Percentiles rank a stretch among this genome's conserved stretches.
phyloP scores from a whole-genome alignment of 2,329 filamentous ascomycete genomes.

The Cladosporium sphaerospermum region DNA sequence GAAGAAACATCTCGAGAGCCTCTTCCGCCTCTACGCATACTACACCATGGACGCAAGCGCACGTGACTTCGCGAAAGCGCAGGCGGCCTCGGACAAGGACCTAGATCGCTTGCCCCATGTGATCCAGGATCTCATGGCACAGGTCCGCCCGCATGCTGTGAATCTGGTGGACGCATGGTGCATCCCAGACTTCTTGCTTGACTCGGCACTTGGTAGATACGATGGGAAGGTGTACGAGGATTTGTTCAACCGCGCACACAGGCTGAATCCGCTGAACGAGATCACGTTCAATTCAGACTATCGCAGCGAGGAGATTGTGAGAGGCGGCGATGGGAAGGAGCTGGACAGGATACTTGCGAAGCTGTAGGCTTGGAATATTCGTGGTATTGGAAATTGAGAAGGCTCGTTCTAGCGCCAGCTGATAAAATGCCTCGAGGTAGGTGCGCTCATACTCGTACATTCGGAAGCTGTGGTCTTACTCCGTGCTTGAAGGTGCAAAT shows the following conservation, averaged over 20 bases:
- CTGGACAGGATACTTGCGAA: slow-evolving; percentile 27
- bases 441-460: neutral
- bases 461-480: neutral
- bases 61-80: slow-evolving; percentile 41
- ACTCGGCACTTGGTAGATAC: slow-evolving; percentile 46
- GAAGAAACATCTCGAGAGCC: slow-evolving; percentile 33
- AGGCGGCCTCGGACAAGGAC: slow-evolving; percentile 36
- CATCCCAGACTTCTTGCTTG: slow-evolving; percentile 47
- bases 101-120: slow-evolving; percentile 36
- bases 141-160: slow-evolving; percentile 47
- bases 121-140: slow-evolving; percentile 43
- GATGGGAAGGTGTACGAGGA: slow-evolving; percentile 52
- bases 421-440: neutral
- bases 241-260: slow-evolving; percentile 46
- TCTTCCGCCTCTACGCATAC: slow-evolving; percentile 45
- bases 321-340: slow-evolving; percentile 33
- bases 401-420: neutral
- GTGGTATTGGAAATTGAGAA: neutral
- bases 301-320: slow-evolving; percentile 44
- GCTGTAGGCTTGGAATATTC: slow-evolving; percentile 16
- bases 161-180: slow-evolving; percentile 48
- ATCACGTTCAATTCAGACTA: slow-evolving; percentile 47
- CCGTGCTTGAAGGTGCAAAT: slow-evolving; percentile 25
- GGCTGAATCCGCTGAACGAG: slow-evolving; percentile 46
- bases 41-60: slow-evolving; percentile 42